Evolutionary conservation across 352 stramenopile species (phyloP).

Genomic region (Lagenidium giganteum): DNA sequence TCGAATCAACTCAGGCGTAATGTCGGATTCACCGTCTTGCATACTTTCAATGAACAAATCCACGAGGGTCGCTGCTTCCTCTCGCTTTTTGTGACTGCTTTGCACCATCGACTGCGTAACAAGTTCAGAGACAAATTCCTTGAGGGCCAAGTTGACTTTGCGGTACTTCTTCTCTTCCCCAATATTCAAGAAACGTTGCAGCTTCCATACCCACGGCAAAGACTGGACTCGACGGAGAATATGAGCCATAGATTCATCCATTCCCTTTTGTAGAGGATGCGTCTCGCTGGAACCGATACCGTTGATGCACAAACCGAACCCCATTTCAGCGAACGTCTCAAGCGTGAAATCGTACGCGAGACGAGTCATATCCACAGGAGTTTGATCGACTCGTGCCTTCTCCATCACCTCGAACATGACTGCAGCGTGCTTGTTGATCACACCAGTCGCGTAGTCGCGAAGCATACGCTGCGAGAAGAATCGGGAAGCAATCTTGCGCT

Average conservation of each 20-base stretch:
- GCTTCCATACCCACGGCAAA: slow-evolving; percentile 11
- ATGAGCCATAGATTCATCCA: slow-evolving; percentile 5
- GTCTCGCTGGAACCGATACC: background rate
- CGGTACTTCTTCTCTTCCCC: slow-evolving; percentile 7
- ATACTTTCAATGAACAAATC: slow-evolving; percentile 16
- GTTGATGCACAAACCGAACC: slow-evolving; percentile 17
- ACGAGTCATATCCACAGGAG: slow-evolving; percentile 6
- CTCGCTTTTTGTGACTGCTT: background rate
- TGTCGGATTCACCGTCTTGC: slow-evolving; percentile 8
- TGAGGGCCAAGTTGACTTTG: slow-evolving; percentile 3
- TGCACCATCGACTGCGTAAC: slow-evolving; percentile 5
- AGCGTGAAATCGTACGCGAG: slow-evolving; percentile 18
- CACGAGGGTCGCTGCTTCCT: slow-evolving; percentile 11
- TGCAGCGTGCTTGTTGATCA: slow-evolving; percentile 13
- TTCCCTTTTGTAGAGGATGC: slow-evolving; percentile 6
- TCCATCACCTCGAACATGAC: slow-evolving; percentile 1
- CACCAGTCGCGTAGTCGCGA: slow-evolving; percentile 1
- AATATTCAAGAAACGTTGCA: slow-evolving; percentile 9
- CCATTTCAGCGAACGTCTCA: slow-evolving; percentile 20
- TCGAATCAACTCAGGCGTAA: slow-evolving; percentile 20
- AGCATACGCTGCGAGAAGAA: slow-evolving; percentile 13
- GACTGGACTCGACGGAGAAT: slow-evolving; percentile 7
- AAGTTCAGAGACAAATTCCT: slow-evolving; percentile 9
- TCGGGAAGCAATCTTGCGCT: slow-evolving; percentile 8
- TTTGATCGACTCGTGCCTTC: background rate